Evolutionary conservation across 2,329 filamentous ascomycete species (phyloP).

Genomic region (Fusarium anguioides): DNA sequence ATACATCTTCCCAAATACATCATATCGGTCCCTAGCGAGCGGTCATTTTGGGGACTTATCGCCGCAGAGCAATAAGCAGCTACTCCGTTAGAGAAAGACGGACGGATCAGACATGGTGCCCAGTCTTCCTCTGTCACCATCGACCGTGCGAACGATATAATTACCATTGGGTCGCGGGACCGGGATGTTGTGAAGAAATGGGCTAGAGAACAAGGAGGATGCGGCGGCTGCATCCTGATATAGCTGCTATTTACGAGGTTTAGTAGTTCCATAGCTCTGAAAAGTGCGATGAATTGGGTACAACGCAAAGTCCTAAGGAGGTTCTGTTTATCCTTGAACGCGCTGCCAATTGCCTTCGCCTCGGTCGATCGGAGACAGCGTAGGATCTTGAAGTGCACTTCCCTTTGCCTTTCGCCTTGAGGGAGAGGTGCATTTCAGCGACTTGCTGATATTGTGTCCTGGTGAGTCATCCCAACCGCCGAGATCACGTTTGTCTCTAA

Average conservation of each 20-base stretch:
- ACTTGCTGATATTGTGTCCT: neutral
- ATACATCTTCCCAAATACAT: neutral
- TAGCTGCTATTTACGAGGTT: neutral
- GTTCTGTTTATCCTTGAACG: conserved; percentile 1
- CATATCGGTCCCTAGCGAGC: neutral
- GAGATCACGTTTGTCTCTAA: neutral
- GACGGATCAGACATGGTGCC: no score
- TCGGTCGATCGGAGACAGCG: neutral
- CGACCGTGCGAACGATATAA: neutral
- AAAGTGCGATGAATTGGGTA: neutral
- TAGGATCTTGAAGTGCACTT: conserved; percentile 6
- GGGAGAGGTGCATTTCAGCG: neutral
- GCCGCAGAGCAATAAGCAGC: neutral
- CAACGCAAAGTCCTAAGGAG: neutral
- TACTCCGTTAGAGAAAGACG: no score
- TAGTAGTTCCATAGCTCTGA: neutral
- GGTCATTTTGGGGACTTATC: neutral
- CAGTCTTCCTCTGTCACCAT: neutral
- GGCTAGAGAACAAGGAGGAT: neutral
- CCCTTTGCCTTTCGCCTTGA: neutral
- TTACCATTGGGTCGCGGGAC: neutral
- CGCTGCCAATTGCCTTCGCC: neutral
- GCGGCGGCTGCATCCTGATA: neutral
- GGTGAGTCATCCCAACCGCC: neutral
- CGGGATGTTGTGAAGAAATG: neutral